These are phyloP conservation scores for Pythium pyrilobum DNA, from an alignment of 352 stramenopile genomes.

Conservation along the genomic window DNA sequence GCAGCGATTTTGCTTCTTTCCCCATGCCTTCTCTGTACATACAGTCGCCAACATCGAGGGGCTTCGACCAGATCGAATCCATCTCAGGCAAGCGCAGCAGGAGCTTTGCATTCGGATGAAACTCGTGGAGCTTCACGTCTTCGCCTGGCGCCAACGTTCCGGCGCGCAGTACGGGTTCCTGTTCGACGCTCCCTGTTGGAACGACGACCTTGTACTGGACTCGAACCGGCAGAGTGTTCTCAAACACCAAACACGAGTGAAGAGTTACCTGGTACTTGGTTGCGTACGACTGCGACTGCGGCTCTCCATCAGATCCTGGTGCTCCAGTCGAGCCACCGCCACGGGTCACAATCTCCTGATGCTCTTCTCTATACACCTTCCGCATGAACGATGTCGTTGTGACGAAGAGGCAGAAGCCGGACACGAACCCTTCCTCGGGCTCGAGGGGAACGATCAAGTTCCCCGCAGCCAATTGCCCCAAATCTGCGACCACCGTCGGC, in stretches of 20 bases:
- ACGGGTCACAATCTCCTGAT: constrained; percentile 67
- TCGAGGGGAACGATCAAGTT: constrained; percentile 71
- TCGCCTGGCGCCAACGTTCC: constrained; percentile 79
- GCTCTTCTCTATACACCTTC: constrained; percentile 86
- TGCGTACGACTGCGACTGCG: constrained; percentile 66
- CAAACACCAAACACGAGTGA: constrained; percentile 80
- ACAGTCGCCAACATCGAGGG: constrained; percentile 69
- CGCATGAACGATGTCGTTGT: constrained; percentile 77
- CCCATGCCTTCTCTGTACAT: constrained; percentile 80
- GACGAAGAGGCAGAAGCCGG: constrained; percentile 83
- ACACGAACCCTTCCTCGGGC: constrained; percentile 41
- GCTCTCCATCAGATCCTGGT: constrained; percentile 1
- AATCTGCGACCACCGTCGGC: constrained; percentile 69
- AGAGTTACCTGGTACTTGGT: constrained; percentile 87
- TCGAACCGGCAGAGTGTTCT: constrained; percentile 83
- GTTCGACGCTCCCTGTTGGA: constrained; percentile 9
- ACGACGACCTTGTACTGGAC: constrained; percentile 78
- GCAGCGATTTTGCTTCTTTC: constrained; percentile 52
- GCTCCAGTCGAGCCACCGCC: constrained; percentile 8
- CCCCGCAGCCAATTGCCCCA: constrained; percentile 52
- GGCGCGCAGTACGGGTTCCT: constrained; percentile 35
- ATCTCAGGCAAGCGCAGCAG: constrained; percentile 76
- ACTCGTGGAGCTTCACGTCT: constrained; percentile 80
- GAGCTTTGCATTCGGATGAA: constrained; percentile 68
- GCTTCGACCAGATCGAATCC: constrained; percentile 78